These are phyloP conservation scores for Populus alba DNA, from an alignment of 345 rosid species.

Conservation along the genomic window DNA sequence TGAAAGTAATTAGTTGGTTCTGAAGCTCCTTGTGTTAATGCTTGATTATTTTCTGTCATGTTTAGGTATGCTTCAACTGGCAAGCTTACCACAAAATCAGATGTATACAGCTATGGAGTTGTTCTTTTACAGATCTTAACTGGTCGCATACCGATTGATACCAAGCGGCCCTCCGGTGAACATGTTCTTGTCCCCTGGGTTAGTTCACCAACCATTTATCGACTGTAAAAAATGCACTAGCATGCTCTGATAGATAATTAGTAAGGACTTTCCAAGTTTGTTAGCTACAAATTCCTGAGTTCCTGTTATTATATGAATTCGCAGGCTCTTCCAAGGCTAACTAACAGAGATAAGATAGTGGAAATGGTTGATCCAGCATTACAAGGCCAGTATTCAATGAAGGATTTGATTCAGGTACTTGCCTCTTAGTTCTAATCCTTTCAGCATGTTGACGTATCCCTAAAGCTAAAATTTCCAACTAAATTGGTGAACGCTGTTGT, in stretches of 20 bases:
- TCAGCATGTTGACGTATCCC: not conserved
- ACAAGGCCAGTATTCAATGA: conserved; percentile 61
- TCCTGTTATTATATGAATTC: not conserved
- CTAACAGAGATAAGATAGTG: conserved; percentile 56
- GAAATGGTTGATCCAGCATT: conserved; percentile 85
- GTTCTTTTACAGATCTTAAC: conserved; percentile 81
- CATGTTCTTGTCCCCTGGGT: conserved; percentile 93
- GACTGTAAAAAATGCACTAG: not conserved
- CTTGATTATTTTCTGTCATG: not conserved
- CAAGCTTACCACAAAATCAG: conserved; percentile 87
- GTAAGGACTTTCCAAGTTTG: not conserved
- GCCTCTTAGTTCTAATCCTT: not conserved
- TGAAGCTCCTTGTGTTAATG: not conserved
- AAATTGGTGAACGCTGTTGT: not conserved
- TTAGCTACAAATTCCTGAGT: not conserved
- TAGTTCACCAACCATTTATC: conserved; percentile 21
- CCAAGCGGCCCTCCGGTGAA: conserved; percentile 65
- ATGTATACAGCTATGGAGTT: conserved; percentile 83
- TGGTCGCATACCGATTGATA: conserved; percentile 73
- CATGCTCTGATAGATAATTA: not conserved
- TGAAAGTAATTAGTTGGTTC: not conserved
- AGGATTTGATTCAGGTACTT: conserved; percentile 73
- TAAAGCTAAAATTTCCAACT: not conserved
- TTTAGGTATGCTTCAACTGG: conserved; percentile 81
- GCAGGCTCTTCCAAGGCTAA: conserved; percentile 87